phyloP scores from a whole-genome alignment of 192 early-diverging fungal species.

The Gonapodya prolifera region DNA sequence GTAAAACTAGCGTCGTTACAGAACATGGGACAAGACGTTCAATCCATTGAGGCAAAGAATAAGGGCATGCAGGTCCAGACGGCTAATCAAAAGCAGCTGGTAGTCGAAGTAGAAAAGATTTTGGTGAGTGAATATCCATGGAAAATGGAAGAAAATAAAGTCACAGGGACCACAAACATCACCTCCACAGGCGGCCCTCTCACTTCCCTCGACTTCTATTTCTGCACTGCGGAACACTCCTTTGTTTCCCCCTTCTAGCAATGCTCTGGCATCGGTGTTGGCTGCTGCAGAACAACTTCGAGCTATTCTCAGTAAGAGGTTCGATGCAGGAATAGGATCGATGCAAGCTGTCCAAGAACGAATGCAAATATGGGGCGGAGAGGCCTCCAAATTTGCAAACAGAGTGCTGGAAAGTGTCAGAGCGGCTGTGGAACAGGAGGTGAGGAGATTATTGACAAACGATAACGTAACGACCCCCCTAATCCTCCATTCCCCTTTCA shows the following conservation, averaged over 20 bases:
- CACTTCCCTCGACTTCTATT: neutral
- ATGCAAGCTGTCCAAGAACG: slow-evolving; percentile 48
- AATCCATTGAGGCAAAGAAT: slow-evolving; percentile 87
- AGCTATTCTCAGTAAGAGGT: slow-evolving; percentile 44
- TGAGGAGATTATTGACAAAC: neutral
- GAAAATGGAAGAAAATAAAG: neutral
- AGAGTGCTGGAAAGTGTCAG: slow-evolving; percentile 26
- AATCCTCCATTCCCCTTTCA: slow-evolving; percentile 11
- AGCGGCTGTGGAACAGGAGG: slow-evolving; percentile 7
- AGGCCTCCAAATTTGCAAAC: slow-evolving; percentile 26
- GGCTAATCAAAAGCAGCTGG: slow-evolving; percentile 71
- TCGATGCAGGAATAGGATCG: slow-evolving; percentile 34
- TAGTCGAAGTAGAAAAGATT: slow-evolving; percentile 74
- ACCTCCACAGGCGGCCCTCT: neutral
- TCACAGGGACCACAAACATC: no score
- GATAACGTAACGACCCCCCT: slow-evolving; percentile 3
- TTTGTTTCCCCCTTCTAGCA: slow-evolving; percentile 32
- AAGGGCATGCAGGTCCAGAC: slow-evolving; percentile 80
- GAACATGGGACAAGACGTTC: slow-evolving; percentile 88
- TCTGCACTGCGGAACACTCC: neutral
- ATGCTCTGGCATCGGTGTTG: slow-evolving; percentile 43
- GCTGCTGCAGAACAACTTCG: slow-evolving; percentile 54
- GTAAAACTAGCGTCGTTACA: slow-evolving; percentile 25
- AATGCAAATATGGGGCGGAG: slow-evolving; percentile 41
- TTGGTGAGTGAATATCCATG: slow-evolving; percentile 29